phyloP scores from a whole-genome alignment of 768 basidiomycete genomes.

The Crepidotus variabilis region DNA sequence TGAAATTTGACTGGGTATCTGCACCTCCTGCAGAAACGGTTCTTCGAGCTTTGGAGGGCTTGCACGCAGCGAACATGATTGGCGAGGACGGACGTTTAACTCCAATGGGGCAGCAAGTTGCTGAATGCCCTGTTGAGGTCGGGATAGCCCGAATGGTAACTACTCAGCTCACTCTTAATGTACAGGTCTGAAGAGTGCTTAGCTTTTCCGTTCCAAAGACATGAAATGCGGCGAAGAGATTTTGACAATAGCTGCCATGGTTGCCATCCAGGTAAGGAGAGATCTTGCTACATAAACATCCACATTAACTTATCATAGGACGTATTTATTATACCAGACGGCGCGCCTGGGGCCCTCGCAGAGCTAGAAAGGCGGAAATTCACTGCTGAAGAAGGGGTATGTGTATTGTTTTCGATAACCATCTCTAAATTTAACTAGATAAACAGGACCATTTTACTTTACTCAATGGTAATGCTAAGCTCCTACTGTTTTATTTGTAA shows the following conservation, averaged over 20 bases:
- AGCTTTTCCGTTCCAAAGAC: slow-evolving; percentile 86
- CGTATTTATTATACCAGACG: slow-evolving; percentile 85
- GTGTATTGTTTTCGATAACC: slow-evolving; percentile 16
- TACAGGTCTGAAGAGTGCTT: neutral
- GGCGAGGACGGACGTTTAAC: slow-evolving; percentile 79
- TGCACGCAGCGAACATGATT: slow-evolving; percentile 79
- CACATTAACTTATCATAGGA: slow-evolving; percentile 46
- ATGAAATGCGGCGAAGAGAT: slow-evolving; percentile 94
- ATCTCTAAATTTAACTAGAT: neutral
- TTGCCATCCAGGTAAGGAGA: slow-evolving; percentile 70
- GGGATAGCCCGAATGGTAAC: slow-evolving; percentile 91
- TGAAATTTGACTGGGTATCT: slow-evolving; percentile 95
- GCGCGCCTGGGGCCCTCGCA: slow-evolving; percentile 78
- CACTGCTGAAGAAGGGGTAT: slow-evolving; percentile 95
- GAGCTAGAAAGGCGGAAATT: slow-evolving; percentile 95
- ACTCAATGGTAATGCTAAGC: slow-evolving; percentile 65
- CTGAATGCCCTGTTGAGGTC: slow-evolving; percentile 93
- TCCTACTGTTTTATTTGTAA: neutral
- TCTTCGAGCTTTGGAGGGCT: slow-evolving; percentile 78
- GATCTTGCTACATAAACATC: neutral
- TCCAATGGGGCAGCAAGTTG: slow-evolving; percentile 76
- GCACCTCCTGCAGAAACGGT: slow-evolving; percentile 85
- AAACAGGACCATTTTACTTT: slow-evolving; percentile 89
- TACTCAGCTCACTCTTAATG: slow-evolving; percentile 2
- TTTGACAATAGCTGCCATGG: slow-evolving; percentile 94